A percentile compares a stretch with the other conserved stretches of the same genome.
phyloP scores from a whole-genome alignment of 805 yeast species.

The Sugiyamaella mastotermitis region DNA sequence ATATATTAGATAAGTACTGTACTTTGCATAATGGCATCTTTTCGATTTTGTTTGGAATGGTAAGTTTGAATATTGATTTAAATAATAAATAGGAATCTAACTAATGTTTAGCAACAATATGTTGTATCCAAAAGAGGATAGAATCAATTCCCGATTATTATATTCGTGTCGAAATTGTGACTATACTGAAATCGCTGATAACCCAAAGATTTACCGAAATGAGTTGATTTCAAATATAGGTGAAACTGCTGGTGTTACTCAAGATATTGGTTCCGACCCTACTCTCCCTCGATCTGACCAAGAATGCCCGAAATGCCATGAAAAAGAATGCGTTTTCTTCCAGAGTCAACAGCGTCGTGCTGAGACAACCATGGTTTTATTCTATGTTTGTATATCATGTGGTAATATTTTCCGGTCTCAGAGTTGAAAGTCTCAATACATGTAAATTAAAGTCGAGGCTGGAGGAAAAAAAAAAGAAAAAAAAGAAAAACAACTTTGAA shows the following conservation, averaged over 20 bases:
- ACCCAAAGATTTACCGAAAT: conserved; percentile 80
- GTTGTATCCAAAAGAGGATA: conserved; percentile 96
- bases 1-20: too few species aligned
- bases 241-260: conserved; percentile 95
- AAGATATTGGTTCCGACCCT: conserved; percentile 95
- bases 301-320: conserved; percentile 85
- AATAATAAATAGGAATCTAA: too few species aligned
- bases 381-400: conserved; percentile 82
- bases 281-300: conserved; percentile 93
- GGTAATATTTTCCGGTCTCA: conserved; percentile 53
- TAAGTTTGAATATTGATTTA: conserved; percentile 24
- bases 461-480: too few species aligned
- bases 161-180: conserved; percentile 94
- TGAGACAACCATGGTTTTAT: conserved; percentile 77
- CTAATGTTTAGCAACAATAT: conserved; percentile 67
- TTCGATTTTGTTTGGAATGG: conserved; percentile 91
- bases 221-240: conserved; percentile 85
- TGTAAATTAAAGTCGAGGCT: too few species aligned
- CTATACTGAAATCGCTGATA: conserved; percentile 85
- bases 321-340: conserved; percentile 89
- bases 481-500: too few species aligned
- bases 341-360: conserved; percentile 93
- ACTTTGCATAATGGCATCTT: conserved; percentile 81
- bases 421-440: too few species aligned
- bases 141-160: conserved; percentile 62